Evolutionary conservation across 768 basidiomycete genomes (phyloP), one percentile per base, ranked within the genome.

Genomic region (Calocera cornea): DNA sequence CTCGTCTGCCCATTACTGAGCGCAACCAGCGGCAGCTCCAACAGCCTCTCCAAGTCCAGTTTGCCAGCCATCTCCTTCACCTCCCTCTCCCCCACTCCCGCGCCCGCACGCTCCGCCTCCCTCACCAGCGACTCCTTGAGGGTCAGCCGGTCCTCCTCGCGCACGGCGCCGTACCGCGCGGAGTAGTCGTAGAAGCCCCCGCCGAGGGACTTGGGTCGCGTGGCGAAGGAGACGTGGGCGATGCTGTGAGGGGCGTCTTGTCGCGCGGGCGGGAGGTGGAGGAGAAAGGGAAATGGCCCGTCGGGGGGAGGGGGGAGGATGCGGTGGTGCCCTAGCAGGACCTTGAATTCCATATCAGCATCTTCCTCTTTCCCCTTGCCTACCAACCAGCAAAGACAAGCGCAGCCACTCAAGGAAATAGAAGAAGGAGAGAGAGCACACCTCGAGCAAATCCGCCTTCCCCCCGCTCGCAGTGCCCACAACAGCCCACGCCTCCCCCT

Each of bases 1-100:
- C 95, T 79, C 34, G 88, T 97, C 79, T 99, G 95, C 0, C 95
- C 95, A 72, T 95, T 95, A 69, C 89, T 91, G 65, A 98, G 75
- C 0, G 90, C 90, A 8, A 97, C 81, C 2, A 90, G 74, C 0
- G 95, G 95, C 3, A 95, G 73, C 73, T 94, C 87, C n/a, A 98
- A 78, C 29, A 95, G 76, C 2, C 79, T 71, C 1, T 75, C 74
- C 41, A 97, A 78, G 10, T 82, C 81, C 74, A 97, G 81, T 60
- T 76, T 75, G 1, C 79, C 76, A 0, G 84, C 80, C n/a, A 90
- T 75, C 1, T 79, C 75, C 2, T 84, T 80, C 67, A 95, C 73
- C 82, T 74, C 74, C 0, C 33, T 63, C 1, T 66, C 34, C 17
- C 66, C 63, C 40, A 68, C 64, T 1, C 33, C 71, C 67, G 8